phyloP scores from a whole-genome alignment of 352 stramenopile species.

The Phytophthora boehmeriae region DNA sequence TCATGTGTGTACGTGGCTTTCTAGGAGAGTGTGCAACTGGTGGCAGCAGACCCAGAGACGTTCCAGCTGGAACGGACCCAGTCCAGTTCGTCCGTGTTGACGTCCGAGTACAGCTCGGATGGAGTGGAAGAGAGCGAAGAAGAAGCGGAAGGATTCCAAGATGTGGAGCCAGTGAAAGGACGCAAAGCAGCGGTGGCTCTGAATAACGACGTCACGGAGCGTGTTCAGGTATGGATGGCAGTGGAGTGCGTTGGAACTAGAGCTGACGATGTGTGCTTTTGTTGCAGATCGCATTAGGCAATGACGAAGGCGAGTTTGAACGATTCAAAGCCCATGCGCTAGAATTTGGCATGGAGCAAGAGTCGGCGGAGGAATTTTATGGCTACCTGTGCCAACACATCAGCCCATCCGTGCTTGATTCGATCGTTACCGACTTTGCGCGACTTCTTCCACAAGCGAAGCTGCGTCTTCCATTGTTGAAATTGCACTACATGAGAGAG shows the following conservation, averaged over 20 bases:
- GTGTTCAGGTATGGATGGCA: conserved; percentile 46
- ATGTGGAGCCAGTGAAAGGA: conserved; percentile 78
- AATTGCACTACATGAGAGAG: conserved; percentile 61
- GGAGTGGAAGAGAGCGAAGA: conserved; percentile 55
- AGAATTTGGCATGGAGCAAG: conserved; percentile 73
- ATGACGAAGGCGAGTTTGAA: conserved; percentile 69
- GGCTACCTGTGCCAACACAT: conserved; percentile 67
- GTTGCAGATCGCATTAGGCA: conserved; percentile 41
- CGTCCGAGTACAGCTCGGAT: conserved; percentile 64
- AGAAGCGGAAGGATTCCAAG: conserved; percentile 58
- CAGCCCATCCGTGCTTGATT: conserved; percentile 50
- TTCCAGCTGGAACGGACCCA: conserved; percentile 47
- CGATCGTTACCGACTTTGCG: conserved; percentile 86
- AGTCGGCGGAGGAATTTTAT: conserved; percentile 71
- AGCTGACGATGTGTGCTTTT: background rate
- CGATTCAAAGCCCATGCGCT: conserved; percentile 80
- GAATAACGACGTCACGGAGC: conserved; percentile 79
- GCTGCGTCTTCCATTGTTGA: conserved; percentile 72
- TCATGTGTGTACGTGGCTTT: background rate
- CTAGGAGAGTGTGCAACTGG: conserved; percentile 58
- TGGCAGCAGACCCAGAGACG: conserved; percentile 44
- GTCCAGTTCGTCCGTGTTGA: conserved; percentile 46
- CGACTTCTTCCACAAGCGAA: conserved; percentile 63
- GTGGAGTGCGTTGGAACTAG: background rate
- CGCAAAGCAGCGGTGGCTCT: conserved; percentile 75